These are phyloP conservation scores for Albugo candida DNA, from an alignment of 352 stramenopile species.

Conservation along the genomic window DNA sequence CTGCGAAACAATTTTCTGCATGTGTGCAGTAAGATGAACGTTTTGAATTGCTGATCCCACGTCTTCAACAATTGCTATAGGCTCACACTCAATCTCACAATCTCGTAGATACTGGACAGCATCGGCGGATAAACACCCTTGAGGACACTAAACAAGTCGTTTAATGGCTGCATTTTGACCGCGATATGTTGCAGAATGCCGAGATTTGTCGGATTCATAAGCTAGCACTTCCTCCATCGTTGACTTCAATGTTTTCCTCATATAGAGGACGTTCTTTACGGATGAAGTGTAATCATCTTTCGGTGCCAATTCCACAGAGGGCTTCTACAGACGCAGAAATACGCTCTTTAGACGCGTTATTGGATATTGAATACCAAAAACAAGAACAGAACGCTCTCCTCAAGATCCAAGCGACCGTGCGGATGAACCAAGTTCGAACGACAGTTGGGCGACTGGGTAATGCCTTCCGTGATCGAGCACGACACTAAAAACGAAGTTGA, in stretches of 20 bases:
- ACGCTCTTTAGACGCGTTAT: constrained; percentile 69
- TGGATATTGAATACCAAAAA: constrained; percentile 65
- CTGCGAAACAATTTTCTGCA: no score
- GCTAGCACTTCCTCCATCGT: constrained; percentile 40
- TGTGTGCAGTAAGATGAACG: no score
- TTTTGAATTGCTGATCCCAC: no score
- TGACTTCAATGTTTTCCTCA: constrained; percentile 59
- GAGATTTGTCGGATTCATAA: constrained; percentile 81
- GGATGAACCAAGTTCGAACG: constrained; percentile 73
- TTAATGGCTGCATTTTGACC: no score
- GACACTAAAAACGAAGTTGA: constrained; percentile 50
- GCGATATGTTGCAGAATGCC: no score
- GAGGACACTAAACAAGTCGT: no score
- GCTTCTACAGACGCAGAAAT: constrained; percentile 85
- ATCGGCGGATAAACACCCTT: no score
- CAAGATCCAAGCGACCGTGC: constrained; percentile 69
- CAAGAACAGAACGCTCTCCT: constrained; percentile 52
- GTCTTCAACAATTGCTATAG: no score
- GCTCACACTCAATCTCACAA: no score
- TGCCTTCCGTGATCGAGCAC: constrained; percentile 33
- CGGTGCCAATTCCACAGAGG: constrained; percentile 65
- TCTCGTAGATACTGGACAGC: no score
- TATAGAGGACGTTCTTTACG: constrained; percentile 79
- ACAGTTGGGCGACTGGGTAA: constrained; percentile 55
- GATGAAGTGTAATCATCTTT: constrained; percentile 81